phyloP scores from a whole-genome alignment of 805 yeast genomes.

The Myxozyma sirexii region DNA sequence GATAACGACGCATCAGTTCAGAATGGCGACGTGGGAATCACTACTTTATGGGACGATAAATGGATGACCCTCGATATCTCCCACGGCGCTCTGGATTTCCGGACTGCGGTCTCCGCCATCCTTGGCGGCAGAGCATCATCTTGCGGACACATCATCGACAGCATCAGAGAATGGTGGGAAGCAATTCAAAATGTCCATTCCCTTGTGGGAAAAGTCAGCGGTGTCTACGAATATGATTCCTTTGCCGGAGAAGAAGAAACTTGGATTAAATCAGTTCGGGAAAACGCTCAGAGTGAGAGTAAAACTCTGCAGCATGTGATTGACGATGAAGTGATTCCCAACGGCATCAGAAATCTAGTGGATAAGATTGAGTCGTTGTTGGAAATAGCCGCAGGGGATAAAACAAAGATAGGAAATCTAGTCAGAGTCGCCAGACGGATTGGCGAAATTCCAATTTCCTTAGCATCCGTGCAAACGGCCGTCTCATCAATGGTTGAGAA shows the following conservation, averaged over 20 bases:
- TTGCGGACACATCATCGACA: conserved; percentile 8
- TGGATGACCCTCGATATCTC: conserved; percentile 30
- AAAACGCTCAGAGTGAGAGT: conserved; percentile 8
- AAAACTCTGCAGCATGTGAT: conserved; percentile 1
- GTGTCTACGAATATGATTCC: conserved; percentile 23
- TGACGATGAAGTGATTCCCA: conserved; percentile 16
- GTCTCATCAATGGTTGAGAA: background rate
- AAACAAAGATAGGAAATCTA: conserved; percentile 1
- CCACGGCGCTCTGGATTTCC: conserved; percentile 26
- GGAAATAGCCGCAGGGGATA: conserved; percentile 1
- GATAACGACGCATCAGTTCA: background rate
- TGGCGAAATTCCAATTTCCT: conserved; percentile 1
- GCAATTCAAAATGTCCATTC: background rate
- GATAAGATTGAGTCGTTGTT: conserved; percentile 1
- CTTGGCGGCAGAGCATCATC: conserved; percentile 10
- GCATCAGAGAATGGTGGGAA: conserved; percentile 18
- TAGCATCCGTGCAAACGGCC: background rate
- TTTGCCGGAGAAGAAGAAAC: conserved; percentile 9
- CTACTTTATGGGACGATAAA: conserved; percentile 26
- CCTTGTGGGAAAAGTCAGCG: background rate
- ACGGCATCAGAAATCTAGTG: conserved; percentile 5
- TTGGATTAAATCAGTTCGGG: conserved; percentile 17
- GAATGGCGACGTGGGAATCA: background rate
- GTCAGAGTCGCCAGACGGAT: conserved; percentile 22
- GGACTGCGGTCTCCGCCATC: conserved; percentile 16